These are phyloP conservation scores for Ulota crispa DNA, from an alignment of 225 moss, liverwort and hornwort genomes.

Conservation along the genomic window DNA sequence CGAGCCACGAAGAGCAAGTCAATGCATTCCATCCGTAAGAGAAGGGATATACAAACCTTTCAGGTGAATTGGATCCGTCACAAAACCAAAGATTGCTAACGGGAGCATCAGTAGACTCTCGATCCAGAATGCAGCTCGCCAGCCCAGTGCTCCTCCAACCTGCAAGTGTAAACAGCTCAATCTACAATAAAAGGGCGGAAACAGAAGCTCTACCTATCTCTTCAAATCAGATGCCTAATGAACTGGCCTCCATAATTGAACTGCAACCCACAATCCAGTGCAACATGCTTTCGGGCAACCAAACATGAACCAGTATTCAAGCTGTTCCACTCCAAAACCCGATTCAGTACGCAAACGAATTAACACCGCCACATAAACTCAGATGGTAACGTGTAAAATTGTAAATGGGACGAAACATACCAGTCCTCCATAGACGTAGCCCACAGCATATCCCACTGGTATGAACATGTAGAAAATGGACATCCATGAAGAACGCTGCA, in stretches of 20 bases:
- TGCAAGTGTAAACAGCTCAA: slow-evolving; percentile 25
- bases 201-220: neutral
- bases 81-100: slow-evolving; percentile 83
- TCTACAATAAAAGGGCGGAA: neutral
- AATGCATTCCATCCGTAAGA: neutral
- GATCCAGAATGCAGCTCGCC: slow-evolving; percentile 85
- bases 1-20: neutral
- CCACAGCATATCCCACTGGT: slow-evolving; percentile 82
- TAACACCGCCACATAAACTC: slow-evolving; percentile 3
- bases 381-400: neutral
- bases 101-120: slow-evolving; percentile 89
- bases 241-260: slow-evolving; percentile 1
- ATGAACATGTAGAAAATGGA: slow-evolving; percentile 88
- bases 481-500: slow-evolving; percentile 79
- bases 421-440: slow-evolving; percentile 88
- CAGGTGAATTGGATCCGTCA: slow-evolving; percentile 66
- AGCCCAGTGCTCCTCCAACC: slow-evolving; percentile 66
- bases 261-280: neutral
- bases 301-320: neutral
- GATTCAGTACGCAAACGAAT: neutral
- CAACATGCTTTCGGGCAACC: neutral
- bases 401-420: slow-evolving; percentile 35
- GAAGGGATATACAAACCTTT: slow-evolving; percentile 41
- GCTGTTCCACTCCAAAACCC: neutral
- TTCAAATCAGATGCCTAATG: neutral